Evolutionary conservation across 208 protist genomes (phyloP).

Genomic region (Acanthamoeba rhysodes): DNA sequence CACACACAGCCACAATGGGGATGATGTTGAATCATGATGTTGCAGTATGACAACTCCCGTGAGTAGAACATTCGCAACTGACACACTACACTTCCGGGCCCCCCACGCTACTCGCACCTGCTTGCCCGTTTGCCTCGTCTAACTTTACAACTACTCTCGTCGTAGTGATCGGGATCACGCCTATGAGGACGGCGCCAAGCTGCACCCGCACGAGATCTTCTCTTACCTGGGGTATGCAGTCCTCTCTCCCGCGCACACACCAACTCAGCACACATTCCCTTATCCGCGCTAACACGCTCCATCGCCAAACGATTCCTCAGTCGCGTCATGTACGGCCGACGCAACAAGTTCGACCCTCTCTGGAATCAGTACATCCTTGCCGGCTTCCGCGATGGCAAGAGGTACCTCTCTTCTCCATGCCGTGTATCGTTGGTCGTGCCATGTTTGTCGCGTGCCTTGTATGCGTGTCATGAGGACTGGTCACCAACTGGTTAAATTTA

Average conservation of each 20-base stretch:
- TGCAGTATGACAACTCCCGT: no score
- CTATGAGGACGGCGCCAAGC: constrained; percentile 88
- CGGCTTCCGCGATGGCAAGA: constrained; percentile 93
- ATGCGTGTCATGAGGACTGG: not conserved
- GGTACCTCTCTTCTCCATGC: constrained; percentile 61
- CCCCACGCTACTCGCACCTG: no score
- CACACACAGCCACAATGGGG: not conserved
- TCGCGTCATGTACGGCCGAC: constrained; percentile 95
- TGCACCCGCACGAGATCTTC: constrained; percentile 94
- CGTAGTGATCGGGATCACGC: constrained; percentile 86
- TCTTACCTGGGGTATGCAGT: constrained; percentile 92
- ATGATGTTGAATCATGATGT: not conserved
- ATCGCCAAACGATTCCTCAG: constrained; percentile 41
- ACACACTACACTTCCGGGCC: not conserved
- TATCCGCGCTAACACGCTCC: no score
- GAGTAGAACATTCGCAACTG: not conserved
- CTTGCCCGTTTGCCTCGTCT: no score
- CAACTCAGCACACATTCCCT: not conserved
- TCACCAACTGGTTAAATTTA: no score
- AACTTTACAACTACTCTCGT: not conserved
- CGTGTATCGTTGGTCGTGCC: not conserved
- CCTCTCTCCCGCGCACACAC: not conserved
- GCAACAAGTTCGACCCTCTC: constrained; percentile 97
- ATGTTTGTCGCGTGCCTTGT: no score
- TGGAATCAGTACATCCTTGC: constrained; percentile 97